These are phyloP conservation scores for Tetradesmus obliquus DNA, from an alignment of 139 green algal genomes.

Conservation along the genomic window DNA sequence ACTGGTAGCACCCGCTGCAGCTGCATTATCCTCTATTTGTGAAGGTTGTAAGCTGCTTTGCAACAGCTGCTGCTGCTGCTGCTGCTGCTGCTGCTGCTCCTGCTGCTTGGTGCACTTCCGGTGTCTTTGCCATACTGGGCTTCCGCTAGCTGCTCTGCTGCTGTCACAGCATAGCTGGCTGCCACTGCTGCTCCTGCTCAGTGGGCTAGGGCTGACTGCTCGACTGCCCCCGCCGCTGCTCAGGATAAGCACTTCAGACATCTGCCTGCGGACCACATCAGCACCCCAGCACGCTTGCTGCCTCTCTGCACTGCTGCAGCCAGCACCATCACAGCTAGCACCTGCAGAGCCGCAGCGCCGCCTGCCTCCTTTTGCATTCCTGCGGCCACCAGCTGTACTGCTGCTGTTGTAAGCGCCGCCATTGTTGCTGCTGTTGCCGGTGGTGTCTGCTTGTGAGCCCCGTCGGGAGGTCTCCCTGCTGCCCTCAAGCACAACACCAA, in stretches of 20 bases:
- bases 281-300: not conserved
- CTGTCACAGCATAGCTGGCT: not conserved
- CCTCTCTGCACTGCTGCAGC: not conserved
- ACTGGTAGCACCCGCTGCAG: not conserved
- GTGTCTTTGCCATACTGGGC: not conserved
- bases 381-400: not conserved
- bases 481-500: slow-evolving; percentile 13
- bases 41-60: not conserved
- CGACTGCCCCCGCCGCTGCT: not conserved
- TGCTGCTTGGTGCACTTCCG: not conserved
- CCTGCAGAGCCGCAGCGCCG: not conserved
- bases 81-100: slow-evolving; percentile 11
- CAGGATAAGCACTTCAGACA: not conserved
- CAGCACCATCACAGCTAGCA: not conserved
- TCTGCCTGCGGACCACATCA: not conserved
- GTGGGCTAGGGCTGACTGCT: not conserved
- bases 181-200: not conserved
- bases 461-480: not conserved
- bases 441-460: not conserved
- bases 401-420: not conserved
- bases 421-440: not conserved
- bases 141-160: not conserved
- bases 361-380: not conserved
- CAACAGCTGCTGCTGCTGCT: not conserved
- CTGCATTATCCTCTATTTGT: not conserved